Conservation (phyloP, 257 asterid genomes). For the Anisodus acutangulus region DNA sequence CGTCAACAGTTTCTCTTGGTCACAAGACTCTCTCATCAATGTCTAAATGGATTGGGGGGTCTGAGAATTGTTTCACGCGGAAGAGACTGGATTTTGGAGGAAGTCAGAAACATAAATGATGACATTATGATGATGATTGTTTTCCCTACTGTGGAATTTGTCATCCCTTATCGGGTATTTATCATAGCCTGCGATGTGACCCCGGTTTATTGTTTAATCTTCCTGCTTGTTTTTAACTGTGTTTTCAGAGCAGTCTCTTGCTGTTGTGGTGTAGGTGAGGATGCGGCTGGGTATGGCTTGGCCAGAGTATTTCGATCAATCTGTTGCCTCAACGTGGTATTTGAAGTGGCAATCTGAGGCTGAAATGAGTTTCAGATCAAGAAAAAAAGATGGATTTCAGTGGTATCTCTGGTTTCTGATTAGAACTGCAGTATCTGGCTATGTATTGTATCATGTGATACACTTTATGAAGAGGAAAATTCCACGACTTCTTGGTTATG, state of each 20-base stretch:
- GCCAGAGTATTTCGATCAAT: constrained; percentile 82
- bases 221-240: constrained; percentile 26
- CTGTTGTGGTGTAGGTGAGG: constrained; percentile 57
- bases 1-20: constrained; percentile 69
- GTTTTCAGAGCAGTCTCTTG: constrained; percentile 30
- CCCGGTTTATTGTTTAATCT: constrained; percentile 18
- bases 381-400: constrained; percentile 60
- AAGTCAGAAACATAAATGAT: constrained; percentile 57
- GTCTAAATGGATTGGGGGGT: constrained; percentile 69
- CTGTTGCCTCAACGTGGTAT: constrained; percentile 83
- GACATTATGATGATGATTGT: constrained; percentile 84
- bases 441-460: constrained; percentile 57
- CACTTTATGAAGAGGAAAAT: constrained; percentile 66
- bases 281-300: constrained; percentile 90
- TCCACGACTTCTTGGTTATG: constrained; percentile 79
- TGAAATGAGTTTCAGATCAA: constrained; percentile 58
- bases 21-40: constrained; percentile 55
- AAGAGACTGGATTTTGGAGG: constrained; percentile 55
- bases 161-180: constrained; percentile 81
- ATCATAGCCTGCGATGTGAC: constrained; percentile 30
- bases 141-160: constrained; percentile 79
- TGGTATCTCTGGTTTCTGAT: constrained; percentile 89
- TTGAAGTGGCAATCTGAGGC: constrained; percentile 88
- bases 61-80: constrained; percentile 47
- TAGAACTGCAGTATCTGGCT: constrained; percentile 68